Percentiles rank a stretch among this genome's conserved stretches.
Evolutionary conservation across 148 eudicot genomes (phyloP).

Genomic region (Persicaria maculosa): DNA sequence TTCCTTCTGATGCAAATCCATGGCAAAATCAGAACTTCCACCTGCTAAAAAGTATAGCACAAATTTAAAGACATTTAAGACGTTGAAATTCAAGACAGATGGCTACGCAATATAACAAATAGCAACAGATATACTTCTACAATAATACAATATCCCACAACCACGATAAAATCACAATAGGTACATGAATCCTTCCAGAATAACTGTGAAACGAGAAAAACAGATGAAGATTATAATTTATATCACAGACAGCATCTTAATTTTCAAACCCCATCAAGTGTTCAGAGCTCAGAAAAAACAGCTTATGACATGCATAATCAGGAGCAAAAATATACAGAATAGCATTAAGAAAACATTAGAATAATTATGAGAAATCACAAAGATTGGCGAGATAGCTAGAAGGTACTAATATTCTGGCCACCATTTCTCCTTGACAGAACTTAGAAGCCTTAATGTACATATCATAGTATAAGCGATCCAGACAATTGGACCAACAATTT

Average conservation of each 20-base stretch:
- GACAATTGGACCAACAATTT: not conserved
- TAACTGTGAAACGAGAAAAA: not conserved
- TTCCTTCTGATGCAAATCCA: constrained; percentile 88
- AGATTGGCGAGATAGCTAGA: not conserved
- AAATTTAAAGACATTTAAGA: not conserved
- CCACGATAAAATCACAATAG: not conserved
- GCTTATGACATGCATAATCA: not conserved
- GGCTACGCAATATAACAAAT: not conserved
- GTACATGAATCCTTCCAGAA: not conserved
- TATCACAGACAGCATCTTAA: not conserved
- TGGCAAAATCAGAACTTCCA: constrained; percentile 70
- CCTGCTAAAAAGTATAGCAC: constrained; percentile 29
- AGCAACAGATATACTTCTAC: not conserved
- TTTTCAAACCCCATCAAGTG: not conserved
- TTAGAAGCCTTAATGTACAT: not conserved
- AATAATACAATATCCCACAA: not conserved
- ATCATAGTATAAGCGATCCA: not conserved
- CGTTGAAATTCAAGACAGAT: not conserved
- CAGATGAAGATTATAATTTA: not conserved
- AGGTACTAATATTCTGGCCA: not conserved
- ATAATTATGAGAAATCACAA: not conserved
- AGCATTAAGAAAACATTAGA: not conserved
- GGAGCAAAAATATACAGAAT: not conserved
- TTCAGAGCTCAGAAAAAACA: not conserved
- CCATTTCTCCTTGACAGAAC: not conserved